Percentiles rank a stretch among this genome's conserved stretches.
These are phyloP conservation scores for Hyphodiscus hymeniophilus DNA, from an alignment of 495 filamentous ascomycete genomes.

Conservation along the genomic window DNA sequence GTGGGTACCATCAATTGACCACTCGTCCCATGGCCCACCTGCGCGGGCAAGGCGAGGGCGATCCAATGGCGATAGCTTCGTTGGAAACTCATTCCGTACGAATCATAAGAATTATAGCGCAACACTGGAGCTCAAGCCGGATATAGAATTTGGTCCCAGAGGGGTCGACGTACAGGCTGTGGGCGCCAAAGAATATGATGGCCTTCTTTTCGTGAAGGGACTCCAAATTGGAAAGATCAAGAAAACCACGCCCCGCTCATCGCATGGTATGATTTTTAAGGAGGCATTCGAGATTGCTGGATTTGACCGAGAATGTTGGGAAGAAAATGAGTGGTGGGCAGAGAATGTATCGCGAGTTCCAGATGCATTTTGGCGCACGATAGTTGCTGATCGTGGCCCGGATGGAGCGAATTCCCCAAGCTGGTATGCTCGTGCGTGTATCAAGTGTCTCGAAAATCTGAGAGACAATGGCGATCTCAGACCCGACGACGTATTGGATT, in stretches of 20 bases:
- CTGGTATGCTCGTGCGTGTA: constrained; percentile 16
- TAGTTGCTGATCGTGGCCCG: constrained; percentile 21
- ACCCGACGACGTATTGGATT: constrained; percentile 1
- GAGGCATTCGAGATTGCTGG: constrained; percentile 6
- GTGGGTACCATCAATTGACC: constrained; percentile 17
- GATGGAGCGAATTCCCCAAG: constrained; percentile 12
- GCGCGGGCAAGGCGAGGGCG: constrained; percentile 4
- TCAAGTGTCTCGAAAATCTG: constrained; percentile 4
- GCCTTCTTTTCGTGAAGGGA: constrained; percentile 4
- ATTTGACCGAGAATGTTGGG: neutral
- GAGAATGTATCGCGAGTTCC: constrained; percentile 5
- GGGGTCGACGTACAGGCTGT: neutral
- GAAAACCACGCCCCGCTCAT: too few relatives aligned
- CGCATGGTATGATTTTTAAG: constrained; percentile 1
- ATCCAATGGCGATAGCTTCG: constrained; percentile 14
- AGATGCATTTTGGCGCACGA: constrained; percentile 18
- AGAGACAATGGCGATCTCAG: constrained; percentile 11
- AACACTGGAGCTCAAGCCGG: neutral
- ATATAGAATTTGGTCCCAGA: neutral
- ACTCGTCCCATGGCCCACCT: constrained; percentile 17
- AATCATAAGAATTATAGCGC: constrained; percentile 8
- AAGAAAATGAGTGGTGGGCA: neutral
- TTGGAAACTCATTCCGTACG: constrained; percentile 9
- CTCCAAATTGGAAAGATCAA: neutral
- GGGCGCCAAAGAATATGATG: constrained; percentile 5